Evolutionary conservation across 2,329 filamentous ascomycete species (phyloP).

Genomic region (Cladobotryum mycophilum): DNA sequence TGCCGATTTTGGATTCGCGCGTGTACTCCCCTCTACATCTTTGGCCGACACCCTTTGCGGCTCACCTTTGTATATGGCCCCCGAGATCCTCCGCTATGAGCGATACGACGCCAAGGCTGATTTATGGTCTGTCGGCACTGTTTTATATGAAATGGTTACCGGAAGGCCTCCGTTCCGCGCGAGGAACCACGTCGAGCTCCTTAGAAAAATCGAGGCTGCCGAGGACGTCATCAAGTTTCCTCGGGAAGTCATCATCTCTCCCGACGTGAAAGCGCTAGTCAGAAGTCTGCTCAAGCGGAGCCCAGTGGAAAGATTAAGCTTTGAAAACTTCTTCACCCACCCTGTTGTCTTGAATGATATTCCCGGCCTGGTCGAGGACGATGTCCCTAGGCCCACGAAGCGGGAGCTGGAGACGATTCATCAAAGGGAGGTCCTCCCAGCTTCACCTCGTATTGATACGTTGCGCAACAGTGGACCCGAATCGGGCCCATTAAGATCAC

Average conservation of each 20-base stretch:
- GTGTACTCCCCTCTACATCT: conserved; percentile 82
- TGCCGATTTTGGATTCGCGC: conserved; percentile 97
- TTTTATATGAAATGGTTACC: conserved; percentile 90
- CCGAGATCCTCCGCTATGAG: conserved; percentile 93
- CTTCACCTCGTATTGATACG: conserved; percentile 20
- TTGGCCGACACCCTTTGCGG: conserved; percentile 94
- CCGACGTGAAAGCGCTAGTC: conserved; percentile 75
- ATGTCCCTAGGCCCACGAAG: conserved; percentile 43
- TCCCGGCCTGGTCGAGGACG: conserved; percentile 74
- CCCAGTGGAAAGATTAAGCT: conserved; percentile 77
- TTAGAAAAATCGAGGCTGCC: conserved; percentile 84
- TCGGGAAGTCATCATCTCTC: conserved; percentile 61
- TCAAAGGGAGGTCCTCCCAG: conserved; percentile 24
- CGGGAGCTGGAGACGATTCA: conserved; percentile 31
- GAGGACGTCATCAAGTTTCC: conserved; percentile 83
- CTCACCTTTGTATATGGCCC: conserved; percentile 96
- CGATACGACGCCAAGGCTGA: conserved; percentile 97
- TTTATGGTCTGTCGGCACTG: conserved; percentile 94
- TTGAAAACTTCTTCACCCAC: conserved; percentile 78
- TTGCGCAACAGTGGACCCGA: conserved; percentile 35
- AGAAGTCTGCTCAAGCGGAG: conserved; percentile 76
- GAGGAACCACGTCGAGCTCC: conserved; percentile 86
- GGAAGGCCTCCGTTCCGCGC: conserved; percentile 88
- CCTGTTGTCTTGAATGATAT: conserved; percentile 68
- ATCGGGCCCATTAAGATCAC: conserved; percentile 30